A percentile compares a stretch with the other conserved stretches of the same genome.
phyloP scores from a whole-genome alignment of 2,329 filamentous ascomycete species.

The Talaromyces sp. region DNA sequence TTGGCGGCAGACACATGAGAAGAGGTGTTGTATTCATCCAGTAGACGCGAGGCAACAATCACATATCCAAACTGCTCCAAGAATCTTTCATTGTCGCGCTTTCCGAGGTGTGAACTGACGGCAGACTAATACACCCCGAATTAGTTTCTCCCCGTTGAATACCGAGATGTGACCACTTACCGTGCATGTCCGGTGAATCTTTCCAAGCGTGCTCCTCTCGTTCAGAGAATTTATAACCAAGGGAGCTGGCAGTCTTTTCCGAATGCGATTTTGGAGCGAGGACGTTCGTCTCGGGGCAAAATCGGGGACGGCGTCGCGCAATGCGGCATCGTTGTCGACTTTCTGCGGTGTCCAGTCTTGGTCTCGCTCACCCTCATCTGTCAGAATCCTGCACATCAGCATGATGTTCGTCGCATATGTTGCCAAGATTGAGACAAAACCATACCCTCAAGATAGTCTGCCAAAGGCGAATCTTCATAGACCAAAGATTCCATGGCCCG shows the following conservation, averaged over 20 bases:
- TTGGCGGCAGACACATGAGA: constrained; percentile 32
- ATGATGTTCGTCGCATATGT: neutral
- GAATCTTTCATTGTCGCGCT: constrained; percentile 75
- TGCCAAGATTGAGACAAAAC: too few species aligned
- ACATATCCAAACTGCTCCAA: constrained; percentile 90
- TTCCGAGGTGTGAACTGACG: constrained; percentile 50
- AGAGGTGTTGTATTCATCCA: constrained; percentile 55
- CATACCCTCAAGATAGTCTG: constrained; percentile 80
- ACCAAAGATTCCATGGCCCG: constrained; percentile 76
- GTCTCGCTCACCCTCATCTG: constrained; percentile 42
- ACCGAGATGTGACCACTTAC: neutral
- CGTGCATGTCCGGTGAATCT: constrained; percentile 8
- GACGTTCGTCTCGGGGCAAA: constrained; percentile 48
- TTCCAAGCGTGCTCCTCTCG: constrained; percentile 15
- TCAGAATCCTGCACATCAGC: constrained; percentile 11
- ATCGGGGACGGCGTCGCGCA: constrained; percentile 25
- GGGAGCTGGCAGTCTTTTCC: constrained; percentile 44
- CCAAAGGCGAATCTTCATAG: constrained; percentile 79
- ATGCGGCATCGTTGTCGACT: constrained; percentile 16
- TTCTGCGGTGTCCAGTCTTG: constrained; percentile 33
- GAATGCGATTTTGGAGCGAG: constrained; percentile 43
- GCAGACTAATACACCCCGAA: constrained; percentile 19
- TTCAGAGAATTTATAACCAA: constrained; percentile 31
- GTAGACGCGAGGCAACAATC: constrained; percentile 82
- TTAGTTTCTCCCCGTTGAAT: neutral